Base-by-base conservation (phyloP, 768 basidiomycete genomes). In the Psilocybe sp. region DNA sequence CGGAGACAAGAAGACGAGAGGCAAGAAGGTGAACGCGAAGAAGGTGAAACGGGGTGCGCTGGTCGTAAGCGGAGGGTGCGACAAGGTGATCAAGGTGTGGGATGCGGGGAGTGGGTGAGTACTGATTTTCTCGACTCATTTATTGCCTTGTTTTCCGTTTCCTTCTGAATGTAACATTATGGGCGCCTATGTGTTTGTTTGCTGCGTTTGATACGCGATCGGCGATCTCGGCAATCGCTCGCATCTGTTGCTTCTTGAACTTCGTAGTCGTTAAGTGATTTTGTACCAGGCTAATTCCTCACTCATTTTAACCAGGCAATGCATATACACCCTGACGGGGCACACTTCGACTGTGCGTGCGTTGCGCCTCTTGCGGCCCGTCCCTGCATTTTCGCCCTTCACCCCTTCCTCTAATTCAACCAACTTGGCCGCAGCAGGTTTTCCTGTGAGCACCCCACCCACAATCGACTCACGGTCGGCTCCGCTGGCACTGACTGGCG, bases 1-100 rank as follows among this genome's bases (percentile, higher is more conserved):
- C 3, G 52, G 47, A 19, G 50, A 51, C 7, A 45, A 52, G n/a
- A 49, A 41, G n/a, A 16, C n/a, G 31, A 42, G 16, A 19, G 51
- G 48, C 2, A 52, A 42, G 34, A 49, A 55, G 33, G 28, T 50
- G 40, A 51, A 78, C 50, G 69, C 74, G 13, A 82, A 84, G 52
- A 80, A 82, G 46, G 79, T 89, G 2, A 85, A 88, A 0, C 77
- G 82, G 46, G 96, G 96, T 43, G 74, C 91, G 6, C 71, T 97
- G 5, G 82, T 96, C 15, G 87, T 98, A 18, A 93, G 88, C 52
- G 95, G 91, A 1, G 95, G 94, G 4, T 97, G 96, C 60, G 96
- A 99, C 62, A 87, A 94, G 58, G 80, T 82, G 40, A 70, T 99
- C n/a, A 76, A 87, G 33, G 91, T 99, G 0, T 98, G 95, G 95